Conservation (phyloP, 108 stramenopile species). For the Cylindrotheca fusiformis region DNA sequence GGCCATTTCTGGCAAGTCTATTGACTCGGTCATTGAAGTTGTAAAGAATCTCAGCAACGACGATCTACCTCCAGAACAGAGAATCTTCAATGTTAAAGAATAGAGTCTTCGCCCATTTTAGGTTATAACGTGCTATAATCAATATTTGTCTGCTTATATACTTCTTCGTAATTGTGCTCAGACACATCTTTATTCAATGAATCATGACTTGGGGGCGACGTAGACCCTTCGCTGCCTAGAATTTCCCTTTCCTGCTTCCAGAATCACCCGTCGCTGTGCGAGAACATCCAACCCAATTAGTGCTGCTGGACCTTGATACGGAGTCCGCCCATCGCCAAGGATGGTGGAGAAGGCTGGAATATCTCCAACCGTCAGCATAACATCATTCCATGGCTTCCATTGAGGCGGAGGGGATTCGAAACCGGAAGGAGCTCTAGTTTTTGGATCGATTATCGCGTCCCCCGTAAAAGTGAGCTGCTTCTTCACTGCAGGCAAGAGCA, state of each 20-base stretch:
- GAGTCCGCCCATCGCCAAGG: constrained; percentile 63
- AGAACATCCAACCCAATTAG: constrained; percentile 75
- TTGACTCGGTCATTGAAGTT: constrained; percentile 62
- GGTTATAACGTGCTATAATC: too few species aligned
- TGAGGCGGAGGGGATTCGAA: constrained; percentile 53
- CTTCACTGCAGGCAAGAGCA: constrained; percentile 44
- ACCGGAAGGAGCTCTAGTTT: constrained; percentile 25
- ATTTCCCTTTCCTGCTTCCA: constrained; percentile 53
- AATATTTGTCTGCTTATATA: constrained; percentile 19
- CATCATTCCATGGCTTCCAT: constrained; percentile 67
- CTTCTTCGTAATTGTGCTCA: neutral
- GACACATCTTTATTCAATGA: too few species aligned
- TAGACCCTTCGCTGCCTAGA: constrained; percentile 34
- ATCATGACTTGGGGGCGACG: constrained; percentile 12
- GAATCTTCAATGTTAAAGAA: constrained; percentile 56
- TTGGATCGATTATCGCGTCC: constrained; percentile 35
- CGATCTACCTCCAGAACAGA: constrained; percentile 37
- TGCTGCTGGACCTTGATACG: constrained; percentile 66
- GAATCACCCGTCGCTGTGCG: constrained; percentile 67
- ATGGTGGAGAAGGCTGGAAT: constrained; percentile 63
- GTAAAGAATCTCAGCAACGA: constrained; percentile 61
- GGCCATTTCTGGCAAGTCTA: constrained; percentile 44
- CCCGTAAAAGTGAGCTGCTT: constrained; percentile 53
- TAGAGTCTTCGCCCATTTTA: too few species aligned
- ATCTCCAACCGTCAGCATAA: constrained; percentile 65